Conservation (phyloP, 2,329 filamentous ascomycete species). For the Cladosporium velox region DNA sequence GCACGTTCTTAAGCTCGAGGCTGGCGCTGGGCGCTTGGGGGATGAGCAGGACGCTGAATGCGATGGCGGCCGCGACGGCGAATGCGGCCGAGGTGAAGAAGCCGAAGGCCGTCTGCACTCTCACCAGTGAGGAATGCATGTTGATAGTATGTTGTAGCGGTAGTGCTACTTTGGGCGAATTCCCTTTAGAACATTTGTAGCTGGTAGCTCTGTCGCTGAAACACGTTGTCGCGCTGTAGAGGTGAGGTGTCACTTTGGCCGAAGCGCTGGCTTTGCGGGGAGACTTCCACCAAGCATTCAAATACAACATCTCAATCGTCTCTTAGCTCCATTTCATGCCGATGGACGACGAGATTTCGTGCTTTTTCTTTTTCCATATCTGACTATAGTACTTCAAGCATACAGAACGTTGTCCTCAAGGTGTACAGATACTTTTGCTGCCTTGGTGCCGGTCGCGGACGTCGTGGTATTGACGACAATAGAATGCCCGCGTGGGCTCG, state of each 20-base stretch:
- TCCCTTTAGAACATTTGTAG: conserved; percentile 2
- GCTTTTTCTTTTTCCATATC: too few species aligned
- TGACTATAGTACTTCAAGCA: background rate
- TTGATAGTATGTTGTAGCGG: conserved; percentile 34
- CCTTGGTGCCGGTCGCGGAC: background rate
- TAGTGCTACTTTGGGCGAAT: conserved; percentile 1
- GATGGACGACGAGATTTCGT: background rate
- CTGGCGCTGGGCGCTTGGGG: conserved; percentile 67
- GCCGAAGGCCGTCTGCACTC: conserved; percentile 89
- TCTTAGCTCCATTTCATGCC: background rate
- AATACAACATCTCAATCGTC: background rate
- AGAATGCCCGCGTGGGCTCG: background rate
- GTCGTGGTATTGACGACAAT: background rate
- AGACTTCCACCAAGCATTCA: background rate
- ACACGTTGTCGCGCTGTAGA: background rate
- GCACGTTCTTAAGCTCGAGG: conserved; percentile 71
- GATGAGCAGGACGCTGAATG: conserved; percentile 72
- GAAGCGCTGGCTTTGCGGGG: background rate
- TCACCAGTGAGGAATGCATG: conserved; percentile 87
- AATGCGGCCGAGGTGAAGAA: conserved; percentile 97
- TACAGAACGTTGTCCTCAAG: background rate
- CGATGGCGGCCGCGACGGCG: conserved; percentile 75
- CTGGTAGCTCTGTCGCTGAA: background rate
- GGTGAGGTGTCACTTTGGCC: conserved; percentile 11
- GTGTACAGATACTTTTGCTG: background rate